These are phyloP conservation scores for Ilex paraguariensis DNA, from an alignment of 305 asterid genomes.

Conservation along the genomic window DNA sequence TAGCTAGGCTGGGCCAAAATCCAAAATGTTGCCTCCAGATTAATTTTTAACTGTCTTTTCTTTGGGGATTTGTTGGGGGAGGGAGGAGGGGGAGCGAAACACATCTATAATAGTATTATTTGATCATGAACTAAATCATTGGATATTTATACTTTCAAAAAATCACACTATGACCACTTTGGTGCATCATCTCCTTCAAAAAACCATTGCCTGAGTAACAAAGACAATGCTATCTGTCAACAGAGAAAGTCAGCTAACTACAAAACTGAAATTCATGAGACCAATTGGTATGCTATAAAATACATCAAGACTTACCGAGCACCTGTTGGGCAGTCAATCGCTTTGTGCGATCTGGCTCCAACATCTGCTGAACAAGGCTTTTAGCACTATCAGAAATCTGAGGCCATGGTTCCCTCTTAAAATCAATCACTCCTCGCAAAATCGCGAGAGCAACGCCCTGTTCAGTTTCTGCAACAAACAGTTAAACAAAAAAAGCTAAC, in stretches of 20 bases:
- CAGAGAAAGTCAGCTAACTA: background rate
- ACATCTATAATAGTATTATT: no score
- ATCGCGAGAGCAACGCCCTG: slow-evolving; percentile 97
- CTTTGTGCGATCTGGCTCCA: slow-evolving; percentile 83
- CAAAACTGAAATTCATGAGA: background rate
- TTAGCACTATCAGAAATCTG: slow-evolving; percentile 86
- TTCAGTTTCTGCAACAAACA: slow-evolving; percentile 63
- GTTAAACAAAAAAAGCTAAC: slow-evolving; percentile 3
- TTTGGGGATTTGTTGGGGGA: no score
- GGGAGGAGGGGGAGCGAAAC: no score
- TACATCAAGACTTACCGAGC: slow-evolving; percentile 53
- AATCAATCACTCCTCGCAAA: slow-evolving; percentile 78
- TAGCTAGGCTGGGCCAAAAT: no score
- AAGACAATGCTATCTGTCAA: no score
- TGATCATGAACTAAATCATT: background rate
- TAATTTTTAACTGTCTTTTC: no score
- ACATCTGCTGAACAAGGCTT: slow-evolving; percentile 81
- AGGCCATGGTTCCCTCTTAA: slow-evolving; percentile 97
- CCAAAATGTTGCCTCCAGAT: no score
- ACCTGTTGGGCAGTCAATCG: slow-evolving; percentile 96
- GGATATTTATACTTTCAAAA: background rate
- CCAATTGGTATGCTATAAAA: no score
- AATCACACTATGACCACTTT: background rate
- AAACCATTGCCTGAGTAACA: no score
- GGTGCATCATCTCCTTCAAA: background rate